These are phyloP conservation scores for Brassica juncea DNA, from an alignment of 345 rosid species.

Conservation along the genomic window DNA sequence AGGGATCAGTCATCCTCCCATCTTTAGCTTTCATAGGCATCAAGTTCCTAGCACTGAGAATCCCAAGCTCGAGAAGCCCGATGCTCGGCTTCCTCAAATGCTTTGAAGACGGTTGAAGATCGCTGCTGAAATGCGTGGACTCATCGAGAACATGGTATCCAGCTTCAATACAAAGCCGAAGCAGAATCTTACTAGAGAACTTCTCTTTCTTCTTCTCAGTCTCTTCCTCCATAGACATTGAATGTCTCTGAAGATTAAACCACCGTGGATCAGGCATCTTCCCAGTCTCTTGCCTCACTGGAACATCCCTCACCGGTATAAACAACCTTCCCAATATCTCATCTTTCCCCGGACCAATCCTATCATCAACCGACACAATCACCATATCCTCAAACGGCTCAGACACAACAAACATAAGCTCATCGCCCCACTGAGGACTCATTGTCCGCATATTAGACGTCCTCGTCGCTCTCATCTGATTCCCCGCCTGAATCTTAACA, in stretches of 20 bases:
- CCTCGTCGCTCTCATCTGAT: conserved; percentile 62
- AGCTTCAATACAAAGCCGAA: conserved; percentile 64
- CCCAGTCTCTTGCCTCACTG: conserved; percentile 53
- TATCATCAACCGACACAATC: conserved; percentile 68
- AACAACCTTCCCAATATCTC: conserved; percentile 63
- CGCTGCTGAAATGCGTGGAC: conserved; percentile 90
- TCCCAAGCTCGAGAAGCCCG: conserved; percentile 86
- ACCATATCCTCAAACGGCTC: conserved; percentile 88
- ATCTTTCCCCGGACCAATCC: conserved; percentile 70
- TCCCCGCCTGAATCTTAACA: conserved; percentile 63
- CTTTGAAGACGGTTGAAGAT: conserved; percentile 91
- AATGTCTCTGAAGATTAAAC: conserved; percentile 65
- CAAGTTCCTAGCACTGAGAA: conserved; percentile 78
- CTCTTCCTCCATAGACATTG: conserved; percentile 51
- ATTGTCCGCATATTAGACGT: conserved; percentile 49
- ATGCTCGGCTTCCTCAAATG: conserved; percentile 68
- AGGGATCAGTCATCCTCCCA: conserved; percentile 78
- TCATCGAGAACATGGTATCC: conserved; percentile 99
- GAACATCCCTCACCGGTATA: conserved; percentile 55
- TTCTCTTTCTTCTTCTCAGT: conserved; percentile 73
- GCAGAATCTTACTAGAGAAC: conserved; percentile 80
- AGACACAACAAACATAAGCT: conserved; percentile 88
- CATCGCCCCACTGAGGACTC: conserved; percentile 80
- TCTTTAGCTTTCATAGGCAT: conserved; percentile 86
- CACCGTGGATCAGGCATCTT: conserved; percentile 70